phyloP scores from a whole-genome alignment of 2,329 filamentous ascomycete species.

The Colletotrichum filicis region DNA sequence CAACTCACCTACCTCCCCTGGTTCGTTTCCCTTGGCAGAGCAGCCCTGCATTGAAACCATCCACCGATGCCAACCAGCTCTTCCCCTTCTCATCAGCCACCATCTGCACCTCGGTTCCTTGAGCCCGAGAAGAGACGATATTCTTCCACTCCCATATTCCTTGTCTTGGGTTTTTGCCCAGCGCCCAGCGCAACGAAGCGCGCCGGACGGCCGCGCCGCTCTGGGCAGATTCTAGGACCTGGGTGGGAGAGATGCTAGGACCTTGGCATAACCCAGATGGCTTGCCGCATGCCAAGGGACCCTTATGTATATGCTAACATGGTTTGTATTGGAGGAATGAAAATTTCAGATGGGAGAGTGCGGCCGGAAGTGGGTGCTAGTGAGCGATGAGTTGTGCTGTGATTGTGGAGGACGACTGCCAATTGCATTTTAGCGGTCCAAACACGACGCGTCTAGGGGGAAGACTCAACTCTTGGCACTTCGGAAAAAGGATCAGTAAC shows the following conservation, averaged over 20 bases:
- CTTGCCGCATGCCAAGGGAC: constrained; percentile 12
- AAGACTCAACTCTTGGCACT: background rate
- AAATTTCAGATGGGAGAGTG: background rate
- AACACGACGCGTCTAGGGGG: background rate
- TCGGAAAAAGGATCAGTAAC: background rate
- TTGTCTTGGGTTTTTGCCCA: background rate
- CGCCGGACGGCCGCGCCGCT: background rate
- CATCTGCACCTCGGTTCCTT: constrained; percentile 16
- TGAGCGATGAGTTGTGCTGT: background rate
- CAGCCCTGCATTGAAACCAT: background rate
- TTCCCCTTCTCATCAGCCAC: background rate
- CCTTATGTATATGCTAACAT: background rate
- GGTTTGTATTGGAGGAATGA: background rate
- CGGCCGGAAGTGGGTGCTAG: background rate
- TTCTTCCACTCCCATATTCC: background rate
- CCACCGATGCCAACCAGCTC: background rate
- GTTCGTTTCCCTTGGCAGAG: background rate
- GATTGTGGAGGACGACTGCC: background rate
- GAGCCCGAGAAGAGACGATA: background rate
- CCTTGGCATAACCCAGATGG: background rate
- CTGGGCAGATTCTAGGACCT: background rate
- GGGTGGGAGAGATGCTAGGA: background rate
- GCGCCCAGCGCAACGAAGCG: background rate
- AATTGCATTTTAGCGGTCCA: background rate
- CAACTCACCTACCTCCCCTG: background rate